Evolutionary conservation across 148 eudicot species (phyloP), one percentile per base, ranked within the genome.

Genomic region (Arbutus unedo): DNA sequence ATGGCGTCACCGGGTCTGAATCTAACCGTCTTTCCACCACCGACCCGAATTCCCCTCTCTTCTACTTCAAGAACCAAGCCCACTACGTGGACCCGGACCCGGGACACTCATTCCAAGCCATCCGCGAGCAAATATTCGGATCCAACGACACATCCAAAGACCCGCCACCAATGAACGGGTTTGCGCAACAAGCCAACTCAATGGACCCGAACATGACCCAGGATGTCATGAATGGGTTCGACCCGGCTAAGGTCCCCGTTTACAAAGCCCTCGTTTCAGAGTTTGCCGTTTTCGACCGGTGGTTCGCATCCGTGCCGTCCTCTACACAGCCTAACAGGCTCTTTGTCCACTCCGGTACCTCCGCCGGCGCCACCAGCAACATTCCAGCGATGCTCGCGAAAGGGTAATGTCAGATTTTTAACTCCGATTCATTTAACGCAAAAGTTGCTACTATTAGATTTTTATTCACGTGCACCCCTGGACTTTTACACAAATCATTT

Each of bases 31-130:
- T 89, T 43, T 83, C 87, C 41, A 76, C 91, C 2, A 55, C 91
- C 5, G 91, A 91, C 86, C 91, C 93, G 6, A 81, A 68, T 1
- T 91, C 96, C 3, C 74, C 85, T 0, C 64, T 79, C 11, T 66
- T 92, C 55, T 78, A 48, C 85, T 89, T 87, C 83, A 73, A 74
- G n/a, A 75, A 91, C 83, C 80, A 89, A 15, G 88, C 98, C n/a
- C 93, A 90, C 82, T 93, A 84, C 79, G 91, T 94, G 43, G 98
- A 94, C 78, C 98, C 98, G 15, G 98, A 94, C 87, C 98, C 98
- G 76, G 98, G 98, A 3, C 98, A 94, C 87, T 92, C 96, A 2
- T 94, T 94, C 77, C 96, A 93, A 62, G 98, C 93, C 73, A 94
- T 94, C 14, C 87, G 96, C 21, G 93, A 92, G 41, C 96, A 94